A percentile compares a stretch with the other conserved stretches of the same genome.
phyloP scores from a whole-genome alignment of 805 yeast genomes.

The Ogataea salicorniae region DNA sequence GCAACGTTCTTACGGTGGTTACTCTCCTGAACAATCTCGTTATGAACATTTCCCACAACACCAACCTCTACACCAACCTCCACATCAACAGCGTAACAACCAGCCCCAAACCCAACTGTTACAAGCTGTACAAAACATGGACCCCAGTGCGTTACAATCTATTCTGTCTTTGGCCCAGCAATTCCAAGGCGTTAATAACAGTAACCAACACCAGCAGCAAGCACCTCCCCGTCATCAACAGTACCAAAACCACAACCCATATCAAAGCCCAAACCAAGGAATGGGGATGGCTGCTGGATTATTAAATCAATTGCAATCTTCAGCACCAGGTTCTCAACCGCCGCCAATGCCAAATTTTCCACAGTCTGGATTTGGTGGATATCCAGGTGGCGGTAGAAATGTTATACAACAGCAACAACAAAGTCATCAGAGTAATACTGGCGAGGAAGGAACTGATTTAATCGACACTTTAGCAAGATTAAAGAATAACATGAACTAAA shows the following conservation, averaged over 20 bases:
- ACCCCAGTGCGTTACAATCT: conserved; percentile 30
- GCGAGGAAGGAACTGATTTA: conserved; percentile 30
- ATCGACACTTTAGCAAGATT: conserved; percentile 35
- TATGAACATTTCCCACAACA: conserved; percentile 15
- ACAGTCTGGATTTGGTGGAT: neutral
- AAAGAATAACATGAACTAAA: conserved; percentile 31
- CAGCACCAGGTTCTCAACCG: conserved; percentile 16
- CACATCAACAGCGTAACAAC: conserved; percentile 3
- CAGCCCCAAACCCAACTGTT: conserved; percentile 17
- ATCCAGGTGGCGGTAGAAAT: neutral
- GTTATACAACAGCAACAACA: conserved; percentile 7
- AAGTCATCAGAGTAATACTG: conserved; percentile 11
- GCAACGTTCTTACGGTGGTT: conserved; percentile 16
- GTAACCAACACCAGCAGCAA: conserved; percentile 2
- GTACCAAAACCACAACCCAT: conserved; percentile 8
- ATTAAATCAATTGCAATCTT: conserved; percentile 19
- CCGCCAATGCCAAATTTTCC: conserved; percentile 15
- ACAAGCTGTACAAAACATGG: conserved; percentile 24
- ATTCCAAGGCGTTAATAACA: conserved; percentile 9
- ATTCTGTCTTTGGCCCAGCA: conserved; percentile 29
- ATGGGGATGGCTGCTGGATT: conserved; percentile 9
- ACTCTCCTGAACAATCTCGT: conserved; percentile 10
- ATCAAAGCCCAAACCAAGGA: conserved; percentile 11
- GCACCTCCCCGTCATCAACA: conserved; percentile 8
- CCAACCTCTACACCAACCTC: conserved; percentile 11